phyloP scores from a whole-genome alignment of 116 monocot species.

The Trichopus zeylanicus region DNA sequence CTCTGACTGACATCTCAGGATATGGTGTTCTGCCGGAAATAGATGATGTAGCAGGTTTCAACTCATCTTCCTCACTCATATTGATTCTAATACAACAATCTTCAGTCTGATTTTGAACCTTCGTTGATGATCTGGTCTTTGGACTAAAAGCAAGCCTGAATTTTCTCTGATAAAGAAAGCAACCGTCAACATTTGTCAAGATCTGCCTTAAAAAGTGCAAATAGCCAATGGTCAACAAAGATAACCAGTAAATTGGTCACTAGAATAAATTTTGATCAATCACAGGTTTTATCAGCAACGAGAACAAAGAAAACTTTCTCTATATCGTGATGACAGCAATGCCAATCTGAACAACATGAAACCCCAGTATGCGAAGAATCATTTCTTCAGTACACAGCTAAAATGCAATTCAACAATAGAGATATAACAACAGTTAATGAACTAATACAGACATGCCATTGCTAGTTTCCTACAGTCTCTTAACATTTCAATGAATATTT shows the following conservation, averaged over 20 bases:
- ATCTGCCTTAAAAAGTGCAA: background rate
- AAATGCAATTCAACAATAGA: too few relatives aligned
- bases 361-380: too few relatives aligned
- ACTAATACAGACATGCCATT: too few relatives aligned
- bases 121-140: constrained; percentile 8
- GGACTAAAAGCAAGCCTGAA: constrained; percentile 8
- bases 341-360: background rate
- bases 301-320: too few relatives aligned
- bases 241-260: background rate
- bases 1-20: background rate
- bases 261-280: too few relatives aligned
- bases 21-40: too few relatives aligned
- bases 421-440: too few relatives aligned
- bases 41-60: background rate
- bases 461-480: too few relatives aligned
- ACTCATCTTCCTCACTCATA: background rate
- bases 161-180: constrained; percentile 15
- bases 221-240: background rate
- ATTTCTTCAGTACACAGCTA: too few relatives aligned
- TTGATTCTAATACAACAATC: background rate
- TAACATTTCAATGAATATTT: too few relatives aligned
- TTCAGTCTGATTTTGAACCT: background rate
- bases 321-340: too few relatives aligned
- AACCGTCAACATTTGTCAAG: background rate
- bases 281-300: too few relatives aligned